phyloP scores from a whole-genome alignment of 23 red algal genomes.

The Rhodosorus marinus region DNA sequence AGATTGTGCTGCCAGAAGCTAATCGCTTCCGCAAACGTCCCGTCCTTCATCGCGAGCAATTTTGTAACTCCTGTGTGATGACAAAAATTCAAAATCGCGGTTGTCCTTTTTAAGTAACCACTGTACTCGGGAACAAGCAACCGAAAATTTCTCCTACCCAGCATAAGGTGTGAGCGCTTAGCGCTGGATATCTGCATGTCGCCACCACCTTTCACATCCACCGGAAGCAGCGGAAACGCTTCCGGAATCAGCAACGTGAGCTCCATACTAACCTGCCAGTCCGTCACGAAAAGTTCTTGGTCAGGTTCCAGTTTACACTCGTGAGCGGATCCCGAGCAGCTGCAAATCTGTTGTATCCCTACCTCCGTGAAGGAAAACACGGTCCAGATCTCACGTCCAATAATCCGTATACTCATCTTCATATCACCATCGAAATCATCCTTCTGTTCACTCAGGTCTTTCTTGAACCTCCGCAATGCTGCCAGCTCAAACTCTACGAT shows the following conservation, averaged over 20 bases:
- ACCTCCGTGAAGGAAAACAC: conserved; percentile 58
- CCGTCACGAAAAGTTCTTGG: too few relatives aligned
- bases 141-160: too few relatives aligned
- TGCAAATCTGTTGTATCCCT: too few relatives aligned
- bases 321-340: too few relatives aligned
- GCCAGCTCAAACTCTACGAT: conserved; percentile 54
- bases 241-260: conserved; percentile 56
- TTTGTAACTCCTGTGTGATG: too few relatives aligned
- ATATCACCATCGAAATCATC: conserved; percentile 22
- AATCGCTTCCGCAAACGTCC: conserved; percentile 52
- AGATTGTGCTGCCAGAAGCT: conserved; percentile 57
- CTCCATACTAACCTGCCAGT: conserved; percentile 48
- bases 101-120: not conserved
- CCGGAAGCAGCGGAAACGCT: conserved; percentile 54
- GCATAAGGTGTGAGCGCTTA: conserved; percentile 45
- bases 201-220: conserved; percentile 24
- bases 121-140: not conserved
- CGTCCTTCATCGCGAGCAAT: conserved; percentile 32
- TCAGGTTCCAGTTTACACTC: too few relatives aligned
- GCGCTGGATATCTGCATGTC: conserved; percentile 40
- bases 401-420: conserved; percentile 15
- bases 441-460: not conserved
- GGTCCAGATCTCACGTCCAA: conserved; percentile 49
- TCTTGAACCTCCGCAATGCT: conserved; percentile 2
- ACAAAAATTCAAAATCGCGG: not conserved